A percentile compares a stretch with the other conserved stretches of the same genome.
Evolutionary conservation across 345 rosid species (phyloP).

Genomic region (Lenwebbia sp.): DNA sequence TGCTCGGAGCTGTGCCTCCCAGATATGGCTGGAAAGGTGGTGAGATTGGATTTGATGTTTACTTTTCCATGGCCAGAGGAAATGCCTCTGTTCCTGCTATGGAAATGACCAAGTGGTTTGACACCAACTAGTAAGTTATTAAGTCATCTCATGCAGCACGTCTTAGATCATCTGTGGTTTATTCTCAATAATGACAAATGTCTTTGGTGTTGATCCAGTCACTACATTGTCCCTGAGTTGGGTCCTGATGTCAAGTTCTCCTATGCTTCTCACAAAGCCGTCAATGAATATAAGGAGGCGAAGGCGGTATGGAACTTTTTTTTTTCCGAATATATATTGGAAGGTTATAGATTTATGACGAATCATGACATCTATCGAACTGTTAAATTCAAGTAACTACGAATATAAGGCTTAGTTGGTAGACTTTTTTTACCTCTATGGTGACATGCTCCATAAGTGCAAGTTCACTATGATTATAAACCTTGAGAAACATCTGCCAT

Average conservation of each 20-base stretch:
- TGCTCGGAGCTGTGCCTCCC: slow-evolving; percentile 95
- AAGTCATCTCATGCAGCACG: not conserved
- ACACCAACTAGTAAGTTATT: slow-evolving; percentile 95
- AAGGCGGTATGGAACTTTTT: slow-evolving; percentile 50
- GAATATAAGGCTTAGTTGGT: not conserved
- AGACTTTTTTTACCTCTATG: not conserved
- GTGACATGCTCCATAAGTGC: not conserved
- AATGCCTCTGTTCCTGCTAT: slow-evolving; percentile 94
- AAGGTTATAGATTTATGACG: not conserved
- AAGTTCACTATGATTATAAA: not conserved
- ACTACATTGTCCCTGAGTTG: slow-evolving; percentile 93
- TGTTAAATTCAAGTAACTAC: not conserved
- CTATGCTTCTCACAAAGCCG: slow-evolving; percentile 96
- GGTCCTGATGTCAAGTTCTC: slow-evolving; percentile 86
- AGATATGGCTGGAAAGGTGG: slow-evolving; percentile 78
- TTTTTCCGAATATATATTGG: not conserved
- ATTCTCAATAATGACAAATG: not conserved
- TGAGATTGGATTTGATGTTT: slow-evolving; percentile 73
- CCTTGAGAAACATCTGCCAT: not conserved
- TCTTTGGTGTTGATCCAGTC: slow-evolving; percentile 36
- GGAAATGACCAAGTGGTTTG: slow-evolving; percentile 99
- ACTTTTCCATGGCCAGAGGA: slow-evolving; percentile 98
- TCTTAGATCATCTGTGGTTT: not conserved
- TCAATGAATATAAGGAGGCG: slow-evolving; percentile 88
- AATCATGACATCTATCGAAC: not conserved